Evolutionary conservation across 2,329 filamentous ascomycete species (phyloP), one percentile per base, ranked within the genome.

Genomic region (Aspergillus sp.): DNA sequence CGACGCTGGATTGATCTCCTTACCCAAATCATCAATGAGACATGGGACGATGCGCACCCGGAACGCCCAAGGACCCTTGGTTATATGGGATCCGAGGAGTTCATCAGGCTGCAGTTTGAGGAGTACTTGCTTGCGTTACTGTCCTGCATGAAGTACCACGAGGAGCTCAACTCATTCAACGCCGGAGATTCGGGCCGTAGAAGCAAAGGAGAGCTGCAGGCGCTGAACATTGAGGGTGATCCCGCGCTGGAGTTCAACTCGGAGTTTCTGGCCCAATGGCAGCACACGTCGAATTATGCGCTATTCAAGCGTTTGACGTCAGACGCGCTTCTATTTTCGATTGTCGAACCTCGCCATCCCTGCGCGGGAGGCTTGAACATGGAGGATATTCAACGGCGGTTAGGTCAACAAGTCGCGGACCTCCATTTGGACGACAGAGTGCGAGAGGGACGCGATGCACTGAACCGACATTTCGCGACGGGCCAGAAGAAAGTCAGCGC

Each of bases 1-100:
- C 75, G 91, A 37, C 74, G 91, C 36, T 98, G 91, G 89, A 95
- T 98, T 46, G 91, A 98, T 61, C 88, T 86, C 48, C 72, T 98
- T 33, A 93, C 86, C 0, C 85, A 94, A 49, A 83, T 86, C 24
- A 85, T 98, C 14, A 84, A 91, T 49, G 86, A 96, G 43, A 95
- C 91, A 0, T 98, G 91, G 91, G 91, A 98, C 53, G 86, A 94
- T 26, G 68, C 78, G 4, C 89, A 96, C 51, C 91, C 91, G 0
- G 76, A 78, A 41, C 74, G 84, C 29, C 91, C 91, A n/a, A 95
- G 86, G 51, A 93, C 86, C 2, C 80, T 95, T 68, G 88, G 88
- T 17, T 98, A 95, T 52, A 79, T 86, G 24, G 91, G 91, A 17
- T 95, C 86, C 41, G 91, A 98, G 62, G 91, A 96, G 55, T 95